phyloP scores from a whole-genome alignment of 1,284 basidiomycete genomes.

The Boletus smithii region DNA sequence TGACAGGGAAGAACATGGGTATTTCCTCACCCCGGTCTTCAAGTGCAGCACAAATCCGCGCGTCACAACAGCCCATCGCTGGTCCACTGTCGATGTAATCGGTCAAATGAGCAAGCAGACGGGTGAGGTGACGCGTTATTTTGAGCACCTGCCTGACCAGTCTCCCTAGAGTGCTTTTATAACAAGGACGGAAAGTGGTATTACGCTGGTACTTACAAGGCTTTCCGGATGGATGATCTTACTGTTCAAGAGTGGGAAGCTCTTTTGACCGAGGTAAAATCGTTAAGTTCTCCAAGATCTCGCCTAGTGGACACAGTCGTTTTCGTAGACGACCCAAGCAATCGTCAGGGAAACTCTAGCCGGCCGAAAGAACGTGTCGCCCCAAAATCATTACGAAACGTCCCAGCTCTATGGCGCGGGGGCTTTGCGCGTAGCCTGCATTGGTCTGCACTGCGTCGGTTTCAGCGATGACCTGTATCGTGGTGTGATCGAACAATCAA shows the following conservation, averaged over 20 bases:
- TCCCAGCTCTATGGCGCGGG: slow-evolving; percentile 67
- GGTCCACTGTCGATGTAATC: slow-evolving; percentile 58
- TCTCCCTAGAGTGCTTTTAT: slow-evolving; percentile 66
- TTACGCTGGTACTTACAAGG: slow-evolving; percentile 72
- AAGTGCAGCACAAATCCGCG: slow-evolving; percentile 75
- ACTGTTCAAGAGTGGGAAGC: slow-evolving; percentile 64
- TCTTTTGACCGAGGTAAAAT: slow-evolving; percentile 55
- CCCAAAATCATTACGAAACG: slow-evolving; percentile 71
- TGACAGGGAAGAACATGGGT: slow-evolving; percentile 75
- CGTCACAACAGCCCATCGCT: slow-evolving; percentile 67
- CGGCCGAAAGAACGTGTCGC: slow-evolving; percentile 67
- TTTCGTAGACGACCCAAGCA: slow-evolving; percentile 53
- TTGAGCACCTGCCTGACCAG: slow-evolving; percentile 7
- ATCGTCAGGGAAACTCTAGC: slow-evolving; percentile 68
- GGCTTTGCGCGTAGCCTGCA: slow-evolving; percentile 65
- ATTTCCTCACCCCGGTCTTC: slow-evolving; percentile 64
- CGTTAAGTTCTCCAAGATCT: slow-evolving; percentile 5
- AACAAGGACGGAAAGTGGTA: slow-evolving; percentile 76
- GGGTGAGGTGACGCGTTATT: slow-evolving; percentile 38
- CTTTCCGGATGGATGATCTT: slow-evolving; percentile 60
- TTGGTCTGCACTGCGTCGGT: slow-evolving; percentile 70
- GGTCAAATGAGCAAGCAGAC: slow-evolving; percentile 56
- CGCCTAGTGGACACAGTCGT: slow-evolving; percentile 5
- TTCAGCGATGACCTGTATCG: slow-evolving; percentile 63
- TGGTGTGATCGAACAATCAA: slow-evolving; percentile 59